Evolutionary conservation across 2,329 filamentous ascomycete genomes (phyloP), one percentile per base, ranked within the genome.

Genomic region (Lasiodiplodia hormozganensis): DNA sequence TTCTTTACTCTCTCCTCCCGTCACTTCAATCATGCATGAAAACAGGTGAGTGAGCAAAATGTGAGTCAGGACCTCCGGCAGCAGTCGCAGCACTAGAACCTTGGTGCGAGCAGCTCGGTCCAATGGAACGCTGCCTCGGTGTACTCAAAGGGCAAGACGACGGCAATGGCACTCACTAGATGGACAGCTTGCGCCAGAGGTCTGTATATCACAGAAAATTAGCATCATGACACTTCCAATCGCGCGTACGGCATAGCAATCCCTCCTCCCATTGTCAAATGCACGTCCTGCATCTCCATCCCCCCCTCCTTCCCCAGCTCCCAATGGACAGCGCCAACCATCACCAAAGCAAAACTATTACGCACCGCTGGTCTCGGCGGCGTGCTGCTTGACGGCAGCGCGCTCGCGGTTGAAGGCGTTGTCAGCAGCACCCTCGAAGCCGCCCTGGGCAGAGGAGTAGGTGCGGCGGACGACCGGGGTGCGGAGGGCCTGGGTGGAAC

Each of bases 321-420:
- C 23, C 53, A 36, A 31, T 34, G 40, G 38, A 21, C 21, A 8
- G 21, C n/a, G 21, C 34, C 25, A 16, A 11, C 47, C 21, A 62
- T 47, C 40, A 53, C 51, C 65, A 18, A 60, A 40, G 64, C 21
- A 62, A n/a, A 28, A 4, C 4, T 57, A 51, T 49, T 47, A 74
- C 91, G 81, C 80, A 97, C 94, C 91, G 82, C 91, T 92, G 74
- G 93, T 96, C 78, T 87, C 87, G 74, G 86, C 89, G 77, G 96
- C 96, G 82, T 99, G 96, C 76, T 93, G 89, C 87, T 96, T 94
- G 79, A 97, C 92, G 77, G 92, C 92, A 80, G 89, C 86, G 80
- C 96, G 90, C 88, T 99, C 96, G 77, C 91, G 90, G 86, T 96
- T 90, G 88, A 98, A 99, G 78, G 90, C 89, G 84, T 97, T 98